Evolutionary conservation across 2,329 filamentous ascomycete species (phyloP), one percentile per base, ranked within the genome.

Genomic region (Aspergillus felis): DNA sequence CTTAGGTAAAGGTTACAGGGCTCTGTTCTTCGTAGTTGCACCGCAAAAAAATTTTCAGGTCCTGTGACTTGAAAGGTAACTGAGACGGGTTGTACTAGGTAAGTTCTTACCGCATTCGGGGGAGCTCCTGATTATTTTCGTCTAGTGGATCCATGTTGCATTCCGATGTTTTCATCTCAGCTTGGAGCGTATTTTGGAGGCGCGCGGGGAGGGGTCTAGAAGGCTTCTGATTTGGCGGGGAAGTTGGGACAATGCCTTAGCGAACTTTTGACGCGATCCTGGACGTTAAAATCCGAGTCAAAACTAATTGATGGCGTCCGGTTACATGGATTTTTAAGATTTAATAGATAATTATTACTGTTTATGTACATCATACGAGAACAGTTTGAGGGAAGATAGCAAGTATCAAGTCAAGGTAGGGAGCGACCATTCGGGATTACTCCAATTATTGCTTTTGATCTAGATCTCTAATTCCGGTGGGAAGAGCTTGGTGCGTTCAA

Each of bases 51-150:
- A 12, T 47, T 24, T 47, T 24, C 53, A 27, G 35, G 57, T 56
- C 54, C 41, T 53, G 49, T 56, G 53, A 46, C 46, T 50, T 42
- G 46, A n/a, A 54, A 6, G 12, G 44, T 24, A 27, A 47, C n/a
- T 2, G 41, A 8, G 41, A 44, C 41, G n/a, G 32, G 41, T 22
- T 12, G 20, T 46, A 46, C 42, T 46, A 24, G 8, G n/a, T 22
- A 46, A 2, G n/a, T 22, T 7, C 41, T 44, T 44, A 22, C 41
- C 41, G n/a, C 32, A 55, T 53, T 51, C 27, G 52, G 51, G 47
- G 28, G 47, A 10, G 25, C 46, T 57, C 60, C 60, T 58, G 53
- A 60, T 54, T 49, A 60, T 57, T 57, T 56, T 62, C 60, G 57
- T 62, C 50, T 20, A 50, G 53, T 50, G 53, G 53, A 50, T 14